Conservation (phyloP, 2,329 filamentous ascomycete species). For the Sporothrix euskadiensis region DNA sequence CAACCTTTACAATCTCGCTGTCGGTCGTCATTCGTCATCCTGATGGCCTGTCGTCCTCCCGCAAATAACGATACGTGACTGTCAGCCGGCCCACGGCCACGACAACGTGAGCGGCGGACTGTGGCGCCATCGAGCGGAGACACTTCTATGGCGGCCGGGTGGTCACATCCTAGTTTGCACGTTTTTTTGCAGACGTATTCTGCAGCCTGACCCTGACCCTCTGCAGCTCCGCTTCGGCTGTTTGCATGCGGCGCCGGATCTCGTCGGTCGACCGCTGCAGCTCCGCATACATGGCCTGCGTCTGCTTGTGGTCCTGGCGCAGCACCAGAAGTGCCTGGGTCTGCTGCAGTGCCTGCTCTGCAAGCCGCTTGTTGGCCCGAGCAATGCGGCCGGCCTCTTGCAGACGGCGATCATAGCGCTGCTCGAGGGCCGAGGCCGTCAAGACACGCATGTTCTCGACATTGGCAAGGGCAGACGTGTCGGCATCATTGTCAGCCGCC, state of each 20-base stretch:
- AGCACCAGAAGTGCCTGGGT: slow-evolving; percentile 16
- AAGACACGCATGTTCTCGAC: background rate
- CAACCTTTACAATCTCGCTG: background rate
- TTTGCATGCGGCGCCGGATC: slow-evolving; percentile 7
- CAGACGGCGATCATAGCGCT: slow-evolving; percentile 32
- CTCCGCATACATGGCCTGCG: slow-evolving; percentile 26
- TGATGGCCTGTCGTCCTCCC: background rate
- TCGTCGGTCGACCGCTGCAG: slow-evolving; percentile 24
- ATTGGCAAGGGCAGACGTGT: background rate
- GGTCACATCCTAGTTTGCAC: background rate
- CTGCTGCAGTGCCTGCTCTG: slow-evolving; percentile 9
- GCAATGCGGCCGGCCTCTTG: slow-evolving; percentile 23
- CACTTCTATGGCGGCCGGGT: background rate
- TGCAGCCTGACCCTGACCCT: background rate
- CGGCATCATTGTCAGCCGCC: slow-evolving; percentile 43
- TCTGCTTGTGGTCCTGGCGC: slow-evolving; percentile 23
- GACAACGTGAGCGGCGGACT: background rate
- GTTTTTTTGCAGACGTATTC: no score
- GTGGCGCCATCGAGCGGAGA: background rate
- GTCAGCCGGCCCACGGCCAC: background rate
- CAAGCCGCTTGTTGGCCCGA: slow-evolving; percentile 25
- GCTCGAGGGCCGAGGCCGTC: slow-evolving; percentile 42
- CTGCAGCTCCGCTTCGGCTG: background rate
- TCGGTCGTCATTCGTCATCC: background rate
- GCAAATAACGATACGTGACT: background rate